Evolutionary conservation across 768 basidiomycete genomes (phyloP), one percentile per base, ranked within the genome.

Genomic region (Suillus discolor): DNA sequence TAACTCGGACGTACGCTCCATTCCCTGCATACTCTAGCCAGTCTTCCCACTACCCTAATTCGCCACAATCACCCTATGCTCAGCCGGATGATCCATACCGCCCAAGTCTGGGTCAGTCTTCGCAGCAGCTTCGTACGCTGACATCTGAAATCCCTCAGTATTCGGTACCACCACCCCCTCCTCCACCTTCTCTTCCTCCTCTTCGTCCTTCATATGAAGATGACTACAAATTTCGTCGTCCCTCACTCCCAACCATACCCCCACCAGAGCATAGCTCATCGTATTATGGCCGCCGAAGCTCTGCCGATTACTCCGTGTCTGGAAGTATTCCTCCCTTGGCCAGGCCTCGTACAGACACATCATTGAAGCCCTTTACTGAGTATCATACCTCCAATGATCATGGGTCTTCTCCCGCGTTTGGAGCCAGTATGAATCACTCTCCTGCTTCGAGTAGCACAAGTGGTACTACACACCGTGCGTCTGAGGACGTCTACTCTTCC

Each of bases 1-100:
- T 77, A 13, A 69, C 77, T n/a, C 75, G 80, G 59, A 79, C 79
- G 61, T 82, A 80, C 47, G 80, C 81, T 25, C 71, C 81, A n/a
- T 82, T 82, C 70, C 79, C 81, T 20, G 67, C 77, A 31, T 79
- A 79, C 63, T 65, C 74, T 7, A 49, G 62, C 7, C 78, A 77
- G 47, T 23, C 76, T 45, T 25, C 70, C 63, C 65, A 67, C 64
- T 75, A 71, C 68, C 60, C 71, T 62, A 73, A 71, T 57, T 36
- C 68, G 16, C 67, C 76, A n/a, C 57, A 67, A 34, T 62, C 72
- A 39, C 39, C 65, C 11, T 71, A 75, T 57, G 16, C 66, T 3
- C 76, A 74, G 41, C 20, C 41, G 2, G 44, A 39, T 28, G 75
- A 78, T 20, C 61, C 66, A 61, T 73, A 67, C 53, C 71, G 70